These are phyloP conservation scores for Canariomyces notabilis DNA, from an alignment of 2,329 filamentous ascomycete species.

Conservation along the genomic window DNA sequence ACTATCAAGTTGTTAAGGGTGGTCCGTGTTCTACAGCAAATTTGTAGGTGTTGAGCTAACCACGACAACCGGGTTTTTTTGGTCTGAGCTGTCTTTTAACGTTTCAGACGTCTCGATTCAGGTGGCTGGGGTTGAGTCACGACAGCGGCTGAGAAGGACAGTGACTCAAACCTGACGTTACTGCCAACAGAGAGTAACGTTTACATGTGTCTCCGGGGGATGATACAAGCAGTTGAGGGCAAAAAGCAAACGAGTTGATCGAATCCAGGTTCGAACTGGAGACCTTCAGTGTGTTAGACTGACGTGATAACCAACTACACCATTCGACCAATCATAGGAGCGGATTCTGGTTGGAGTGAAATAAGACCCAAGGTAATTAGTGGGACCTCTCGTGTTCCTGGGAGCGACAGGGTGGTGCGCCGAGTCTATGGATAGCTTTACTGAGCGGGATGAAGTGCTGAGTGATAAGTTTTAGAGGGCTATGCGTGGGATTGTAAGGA, in stretches of 20 bases:
- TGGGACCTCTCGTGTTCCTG: no score
- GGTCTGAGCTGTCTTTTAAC: no score
- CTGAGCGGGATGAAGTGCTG: no score
- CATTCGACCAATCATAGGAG: slow-evolving; percentile 13
- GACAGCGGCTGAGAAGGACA: neutral
- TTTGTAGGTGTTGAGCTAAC: no score
- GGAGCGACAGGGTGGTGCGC: no score
- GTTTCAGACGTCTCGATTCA: neutral
- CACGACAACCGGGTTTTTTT: no score
- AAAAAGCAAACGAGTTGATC: slow-evolving; percentile 7
- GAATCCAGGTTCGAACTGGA: slow-evolving; percentile 25
- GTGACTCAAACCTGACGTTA: neutral
- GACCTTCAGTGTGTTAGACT: slow-evolving; percentile 39
- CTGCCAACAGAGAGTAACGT: neutral
- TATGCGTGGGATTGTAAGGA: no score
- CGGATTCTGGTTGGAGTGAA: neutral
- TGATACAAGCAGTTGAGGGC: neutral
- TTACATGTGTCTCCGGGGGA: neutral
- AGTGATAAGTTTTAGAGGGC: no score
- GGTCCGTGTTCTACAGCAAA: no score
- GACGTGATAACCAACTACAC: slow-evolving; percentile 41
- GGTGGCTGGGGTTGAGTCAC: neutral
- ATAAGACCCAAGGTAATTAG: neutral
- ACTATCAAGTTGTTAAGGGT: no score
- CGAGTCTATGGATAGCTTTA: no score